A percentile compares a stretch with the other conserved stretches of the same genome.
These are phyloP conservation scores for Encephalitozoon intestinalis DNA, from an alignment of 371 early-diverging fungal genomes.

Conservation along the genomic window DNA sequence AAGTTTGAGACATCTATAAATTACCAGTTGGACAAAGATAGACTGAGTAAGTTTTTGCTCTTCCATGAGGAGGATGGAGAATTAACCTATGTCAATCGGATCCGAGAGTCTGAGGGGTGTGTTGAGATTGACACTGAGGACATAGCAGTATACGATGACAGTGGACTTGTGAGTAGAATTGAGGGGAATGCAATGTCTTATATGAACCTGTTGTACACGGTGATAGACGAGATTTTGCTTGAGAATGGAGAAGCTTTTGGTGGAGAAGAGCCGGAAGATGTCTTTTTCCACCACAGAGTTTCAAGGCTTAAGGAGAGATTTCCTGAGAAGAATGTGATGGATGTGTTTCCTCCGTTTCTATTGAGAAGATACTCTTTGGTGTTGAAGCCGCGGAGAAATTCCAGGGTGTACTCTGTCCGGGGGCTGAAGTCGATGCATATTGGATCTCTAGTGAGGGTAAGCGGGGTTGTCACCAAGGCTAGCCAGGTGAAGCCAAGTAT, in stretches of 20 bases:
- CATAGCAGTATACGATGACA: slow-evolving; percentile 54
- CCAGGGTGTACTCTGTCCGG: slow-evolving; percentile 64
- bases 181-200: slow-evolving; percentile 55
- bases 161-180: slow-evolving; percentile 44
- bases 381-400: slow-evolving; percentile 26
- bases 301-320: slow-evolving; percentile 55
- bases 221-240: slow-evolving; percentile 57
- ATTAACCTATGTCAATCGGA: slow-evolving; percentile 52
- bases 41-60: slow-evolving; percentile 54
- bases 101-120: slow-evolving; percentile 5
- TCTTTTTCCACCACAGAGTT: slow-evolving; percentile 59
- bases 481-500: slow-evolving; percentile 86
- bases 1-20: slow-evolving; percentile 32
- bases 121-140: slow-evolving; percentile 54
- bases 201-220: slow-evolving; percentile 49
- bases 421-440: slow-evolving; percentile 71
- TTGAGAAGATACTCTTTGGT: slow-evolving; percentile 53
- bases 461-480: slow-evolving; percentile 88
- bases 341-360: slow-evolving; percentile 50
- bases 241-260: slow-evolving; percentile 46
- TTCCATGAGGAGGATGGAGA: slow-evolving; percentile 52
- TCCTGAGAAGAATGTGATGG: slow-evolving; percentile 50
- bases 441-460: slow-evolving; percentile 76
- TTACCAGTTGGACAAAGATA: slow-evolving; percentile 51
- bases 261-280: slow-evolving; percentile 37